Evolutionary conservation across 257 asterid genomes (phyloP).

Genomic region (Solanum clarkiae): DNA sequence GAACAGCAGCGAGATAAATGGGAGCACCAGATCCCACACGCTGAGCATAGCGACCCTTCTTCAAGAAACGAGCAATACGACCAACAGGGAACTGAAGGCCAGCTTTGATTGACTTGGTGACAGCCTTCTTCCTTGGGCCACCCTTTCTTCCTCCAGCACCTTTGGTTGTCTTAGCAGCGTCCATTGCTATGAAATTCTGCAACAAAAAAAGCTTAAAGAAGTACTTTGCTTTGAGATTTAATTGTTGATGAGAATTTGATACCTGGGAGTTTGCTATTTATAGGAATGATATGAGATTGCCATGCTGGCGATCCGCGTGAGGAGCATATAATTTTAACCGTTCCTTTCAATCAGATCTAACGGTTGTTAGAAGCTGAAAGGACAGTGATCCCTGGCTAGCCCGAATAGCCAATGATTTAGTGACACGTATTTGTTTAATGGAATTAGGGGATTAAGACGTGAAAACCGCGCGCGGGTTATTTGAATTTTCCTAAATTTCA

Average conservation of each 20-base stretch:
- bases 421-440: background rate
- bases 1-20: slow-evolving; percentile 35
- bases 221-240: background rate
- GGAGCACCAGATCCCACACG: slow-evolving; percentile 38
- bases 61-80: slow-evolving; percentile 32
- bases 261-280: background rate
- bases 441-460: background rate
- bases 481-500: background rate
- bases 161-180: background rate
- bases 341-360: background rate
- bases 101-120: slow-evolving; percentile 31
- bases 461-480: background rate
- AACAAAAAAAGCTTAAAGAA: too few species aligned
- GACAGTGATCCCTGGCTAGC: background rate
- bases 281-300: background rate
- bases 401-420: background rate
- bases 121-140: slow-evolving; percentile 30
- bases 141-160: slow-evolving; percentile 28
- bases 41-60: slow-evolving; percentile 35
- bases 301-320: slow-evolving; percentile 13
- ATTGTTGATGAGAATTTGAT: background rate
- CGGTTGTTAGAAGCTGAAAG: background rate
- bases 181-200: background rate
- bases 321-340: background rate
- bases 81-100: slow-evolving; percentile 50